Percentiles rank a stretch among this genome's conserved stretches.
Evolutionary conservation across 371 early-diverging fungal genomes (phyloP).

Genomic region (Amoeboaphelidium protococcarum): DNA sequence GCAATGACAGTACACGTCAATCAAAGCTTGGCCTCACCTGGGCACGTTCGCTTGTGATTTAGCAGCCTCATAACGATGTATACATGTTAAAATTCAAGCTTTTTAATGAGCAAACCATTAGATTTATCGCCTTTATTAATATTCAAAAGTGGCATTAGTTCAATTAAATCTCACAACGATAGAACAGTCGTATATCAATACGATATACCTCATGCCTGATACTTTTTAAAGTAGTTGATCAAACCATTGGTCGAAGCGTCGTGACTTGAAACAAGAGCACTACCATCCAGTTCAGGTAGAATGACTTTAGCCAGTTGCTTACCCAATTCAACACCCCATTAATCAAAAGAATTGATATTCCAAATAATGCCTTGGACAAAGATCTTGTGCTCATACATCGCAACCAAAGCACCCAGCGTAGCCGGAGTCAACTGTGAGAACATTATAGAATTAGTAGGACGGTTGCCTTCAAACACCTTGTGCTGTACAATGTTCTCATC

Average conservation of each 20-base stretch:
- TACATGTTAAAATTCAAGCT: too few relatives aligned
- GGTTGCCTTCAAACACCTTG: conserved; percentile 86
- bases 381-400: conserved; percentile 98
- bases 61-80: too few relatives aligned
- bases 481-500: conserved; percentile 41
- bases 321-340: conserved; percentile 98
- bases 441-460: conserved; percentile 85
- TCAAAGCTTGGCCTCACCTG: too few relatives aligned
- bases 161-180: too few relatives aligned
- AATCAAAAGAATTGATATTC: conserved; percentile 88
- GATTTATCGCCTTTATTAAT: too few relatives aligned
- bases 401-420: conserved; percentile 76
- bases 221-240: conserved; percentile 41
- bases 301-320: conserved; percentile 95
- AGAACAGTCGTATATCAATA: too few relatives aligned
- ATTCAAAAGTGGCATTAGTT: too few relatives aligned
- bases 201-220: neutral
- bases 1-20: too few relatives aligned
- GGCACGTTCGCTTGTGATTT: too few relatives aligned
- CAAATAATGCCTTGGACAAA: conserved; percentile 93
- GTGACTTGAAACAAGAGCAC: conserved; percentile 31
- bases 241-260: conserved; percentile 79
- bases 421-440: conserved; percentile 79
- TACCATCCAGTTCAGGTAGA: conserved; percentile 42
- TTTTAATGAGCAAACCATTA: too few relatives aligned